phyloP scores from a whole-genome alignment of 345 rosid species.

The Stellera chamaejasme region DNA sequence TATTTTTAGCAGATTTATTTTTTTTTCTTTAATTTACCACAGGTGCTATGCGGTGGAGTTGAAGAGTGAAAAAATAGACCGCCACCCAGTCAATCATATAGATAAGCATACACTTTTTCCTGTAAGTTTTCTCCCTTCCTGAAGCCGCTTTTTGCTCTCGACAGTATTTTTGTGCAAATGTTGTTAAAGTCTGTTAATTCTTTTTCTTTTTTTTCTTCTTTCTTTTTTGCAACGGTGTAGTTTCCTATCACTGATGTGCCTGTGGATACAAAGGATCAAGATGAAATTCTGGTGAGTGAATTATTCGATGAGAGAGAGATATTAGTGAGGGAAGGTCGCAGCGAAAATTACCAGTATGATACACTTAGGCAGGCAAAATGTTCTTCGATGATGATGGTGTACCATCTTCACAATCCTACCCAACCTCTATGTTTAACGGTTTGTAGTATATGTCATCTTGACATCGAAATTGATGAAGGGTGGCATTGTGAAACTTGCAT shows the following conservation, averaged over 20 bases:
- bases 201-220: constrained; percentile 13
- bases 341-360: constrained; percentile 97
- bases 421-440: constrained; percentile 94
- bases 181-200: neutral
- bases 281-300: constrained; percentile 96
- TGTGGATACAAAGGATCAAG: constrained; percentile 78
- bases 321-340: constrained; percentile 94
- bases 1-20: constrained; percentile 6
- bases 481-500: constrained; percentile 99
- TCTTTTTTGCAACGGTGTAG: constrained; percentile 30
- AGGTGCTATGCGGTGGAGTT: constrained; percentile 19
- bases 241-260: constrained; percentile 59
- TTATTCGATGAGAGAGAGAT: constrained; percentile 96
- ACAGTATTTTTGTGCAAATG: neutral
- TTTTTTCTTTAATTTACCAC: constrained; percentile 20
- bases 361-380: constrained; percentile 96
- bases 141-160: neutral
- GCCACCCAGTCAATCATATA: constrained; percentile 73
- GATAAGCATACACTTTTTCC: constrained; percentile 64
- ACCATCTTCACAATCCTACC: constrained; percentile 97
- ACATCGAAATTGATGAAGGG: constrained; percentile 96
- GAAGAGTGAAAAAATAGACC: constrained; percentile 77
- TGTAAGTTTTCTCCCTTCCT: constrained; percentile 39
- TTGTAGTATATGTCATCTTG: constrained; percentile 80
- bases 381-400: constrained; percentile 99